Percentiles rank a stretch among this genome's conserved stretches.
Evolutionary conservation across 108 stramenopile species (phyloP).

Genomic region (Skeletonema tropicum): DNA sequence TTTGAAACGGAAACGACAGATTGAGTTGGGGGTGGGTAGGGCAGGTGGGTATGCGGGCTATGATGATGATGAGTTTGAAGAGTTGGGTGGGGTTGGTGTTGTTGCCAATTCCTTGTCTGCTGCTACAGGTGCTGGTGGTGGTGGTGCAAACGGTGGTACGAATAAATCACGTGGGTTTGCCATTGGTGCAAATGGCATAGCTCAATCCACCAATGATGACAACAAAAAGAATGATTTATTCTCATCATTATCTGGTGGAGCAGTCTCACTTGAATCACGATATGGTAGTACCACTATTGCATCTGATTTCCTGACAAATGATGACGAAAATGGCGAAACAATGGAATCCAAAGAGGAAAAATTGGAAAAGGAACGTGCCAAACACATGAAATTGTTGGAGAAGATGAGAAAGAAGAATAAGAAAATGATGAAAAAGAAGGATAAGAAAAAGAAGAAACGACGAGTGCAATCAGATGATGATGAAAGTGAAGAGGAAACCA

Average conservation of each 20-base stretch:
- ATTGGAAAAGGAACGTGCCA: slow-evolving; percentile 42
- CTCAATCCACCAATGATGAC: slow-evolving; percentile 19
- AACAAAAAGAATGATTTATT: slow-evolving; percentile 52
- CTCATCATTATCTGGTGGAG: slow-evolving; percentile 52
- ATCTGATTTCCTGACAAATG: slow-evolving; percentile 84
- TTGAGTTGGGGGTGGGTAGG: slow-evolving; percentile 81
- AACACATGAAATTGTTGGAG: slow-evolving; percentile 45
- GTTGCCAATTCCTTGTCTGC: background rate
- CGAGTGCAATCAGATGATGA: slow-evolving; percentile 34
- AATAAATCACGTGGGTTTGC: slow-evolving; percentile 57
- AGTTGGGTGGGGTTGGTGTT: slow-evolving; percentile 66
- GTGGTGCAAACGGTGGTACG: background rate
- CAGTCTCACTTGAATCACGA: slow-evolving; percentile 67
- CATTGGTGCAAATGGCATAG: slow-evolving; percentile 45
- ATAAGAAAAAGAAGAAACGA: slow-evolving; percentile 30
- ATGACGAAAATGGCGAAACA: slow-evolving; percentile 56
- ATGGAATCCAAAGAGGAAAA: slow-evolving; percentile 35
- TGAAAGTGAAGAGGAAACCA: slow-evolving; percentile 41
- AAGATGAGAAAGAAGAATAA: slow-evolving; percentile 63
- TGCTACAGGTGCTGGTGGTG: slow-evolving; percentile 7
- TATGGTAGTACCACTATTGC: slow-evolving; percentile 55
- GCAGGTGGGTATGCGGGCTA: slow-evolving; percentile 91
- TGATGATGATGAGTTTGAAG: slow-evolving; percentile 93
- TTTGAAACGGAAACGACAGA: slow-evolving; percentile 66
- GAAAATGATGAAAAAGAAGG: slow-evolving; percentile 53